phyloP scores from a whole-genome alignment of 441 rosid genomes.

The Populus hybrid region DNA sequence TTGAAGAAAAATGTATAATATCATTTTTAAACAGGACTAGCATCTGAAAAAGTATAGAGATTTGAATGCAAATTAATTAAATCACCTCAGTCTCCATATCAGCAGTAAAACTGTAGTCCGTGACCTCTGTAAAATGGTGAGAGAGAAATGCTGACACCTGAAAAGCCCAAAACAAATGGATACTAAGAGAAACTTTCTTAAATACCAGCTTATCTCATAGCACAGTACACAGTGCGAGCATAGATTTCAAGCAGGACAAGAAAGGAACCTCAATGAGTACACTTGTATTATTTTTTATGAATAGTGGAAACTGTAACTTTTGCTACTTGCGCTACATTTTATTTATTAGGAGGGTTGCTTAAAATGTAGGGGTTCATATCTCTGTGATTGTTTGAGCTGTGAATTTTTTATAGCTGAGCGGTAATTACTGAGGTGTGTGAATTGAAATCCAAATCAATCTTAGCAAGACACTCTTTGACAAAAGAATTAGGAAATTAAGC shows the following conservation, averaged over 20 bases:
- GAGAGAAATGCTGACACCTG: slow-evolving; percentile 97
- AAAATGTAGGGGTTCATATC: not conserved
- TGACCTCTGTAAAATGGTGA: slow-evolving; percentile 86
- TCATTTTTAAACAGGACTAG: slow-evolving; percentile 4
- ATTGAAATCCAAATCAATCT: not conserved
- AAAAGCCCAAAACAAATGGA: slow-evolving; percentile 16
- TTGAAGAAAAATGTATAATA: not conserved
- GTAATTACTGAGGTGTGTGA: not conserved
- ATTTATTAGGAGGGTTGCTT: not conserved
- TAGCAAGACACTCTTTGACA: not conserved
- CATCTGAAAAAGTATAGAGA: not conserved
- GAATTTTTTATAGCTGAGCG: not conserved
- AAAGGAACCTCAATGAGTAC: not conserved
- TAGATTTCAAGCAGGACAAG: not conserved
- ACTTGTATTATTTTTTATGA: not conserved
- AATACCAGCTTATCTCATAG: not conserved
- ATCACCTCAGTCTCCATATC: slow-evolving; percentile 98
- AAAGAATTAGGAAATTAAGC: not conserved
- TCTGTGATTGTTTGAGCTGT: not conserved
- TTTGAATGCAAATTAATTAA: slow-evolving; percentile 11
- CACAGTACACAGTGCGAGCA: not conserved
- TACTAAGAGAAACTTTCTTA: slow-evolving; percentile 7
- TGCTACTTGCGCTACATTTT: not conserved
- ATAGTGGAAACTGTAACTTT: not conserved
- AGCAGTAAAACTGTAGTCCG: slow-evolving; percentile 97